Percentiles rank a stretch among this genome's conserved stretches.
These are phyloP conservation scores for Agrocybe pediades DNA, from an alignment of 768 basidiomycete genomes.

Conservation along the genomic window DNA sequence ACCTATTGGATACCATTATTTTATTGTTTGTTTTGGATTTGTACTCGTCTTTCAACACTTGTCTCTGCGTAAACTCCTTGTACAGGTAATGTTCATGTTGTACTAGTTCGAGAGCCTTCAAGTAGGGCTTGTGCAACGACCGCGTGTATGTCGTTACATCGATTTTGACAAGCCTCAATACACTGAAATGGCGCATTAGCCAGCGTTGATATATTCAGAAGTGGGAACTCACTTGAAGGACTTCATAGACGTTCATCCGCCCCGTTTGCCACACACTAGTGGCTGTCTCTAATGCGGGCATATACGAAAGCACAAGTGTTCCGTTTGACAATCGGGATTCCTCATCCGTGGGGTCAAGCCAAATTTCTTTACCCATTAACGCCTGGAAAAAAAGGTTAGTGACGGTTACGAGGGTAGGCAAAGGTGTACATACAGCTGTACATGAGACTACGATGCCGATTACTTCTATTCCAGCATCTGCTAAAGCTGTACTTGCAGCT, in stretches of 20 bases:
- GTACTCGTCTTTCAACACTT: too few species aligned
- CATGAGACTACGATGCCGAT: slow-evolving; percentile 85
- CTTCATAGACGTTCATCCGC: slow-evolving; percentile 52
- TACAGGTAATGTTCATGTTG: neutral
- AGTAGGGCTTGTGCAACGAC: slow-evolving; percentile 74
- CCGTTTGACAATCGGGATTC: slow-evolving; percentile 64
- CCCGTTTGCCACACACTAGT: slow-evolving; percentile 91
- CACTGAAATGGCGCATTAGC: slow-evolving; percentile 44
- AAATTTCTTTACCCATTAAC: slow-evolving; percentile 55
- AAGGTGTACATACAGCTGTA: slow-evolving; percentile 57
- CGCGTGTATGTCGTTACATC: slow-evolving; percentile 74
- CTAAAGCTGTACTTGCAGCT: slow-evolving; percentile 88
- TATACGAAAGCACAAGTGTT: slow-evolving; percentile 75
- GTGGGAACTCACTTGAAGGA: slow-evolving; percentile 51
- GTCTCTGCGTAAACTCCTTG: too few species aligned
- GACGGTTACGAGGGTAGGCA: neutral
- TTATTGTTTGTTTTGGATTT: too few species aligned
- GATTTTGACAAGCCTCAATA: slow-evolving; percentile 67
- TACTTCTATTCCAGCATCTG: slow-evolving; percentile 93
- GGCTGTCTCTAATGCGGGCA: slow-evolving; percentile 85
- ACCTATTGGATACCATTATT: too few species aligned
- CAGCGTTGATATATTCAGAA: neutral
- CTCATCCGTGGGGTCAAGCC: slow-evolving; percentile 80
- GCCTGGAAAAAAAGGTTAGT: slow-evolving; percentile 41
- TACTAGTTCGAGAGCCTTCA: slow-evolving; percentile 23